Base-by-base conservation (phyloP, 208 protist genomes). In the Trypanosoma brucei region DNA sequence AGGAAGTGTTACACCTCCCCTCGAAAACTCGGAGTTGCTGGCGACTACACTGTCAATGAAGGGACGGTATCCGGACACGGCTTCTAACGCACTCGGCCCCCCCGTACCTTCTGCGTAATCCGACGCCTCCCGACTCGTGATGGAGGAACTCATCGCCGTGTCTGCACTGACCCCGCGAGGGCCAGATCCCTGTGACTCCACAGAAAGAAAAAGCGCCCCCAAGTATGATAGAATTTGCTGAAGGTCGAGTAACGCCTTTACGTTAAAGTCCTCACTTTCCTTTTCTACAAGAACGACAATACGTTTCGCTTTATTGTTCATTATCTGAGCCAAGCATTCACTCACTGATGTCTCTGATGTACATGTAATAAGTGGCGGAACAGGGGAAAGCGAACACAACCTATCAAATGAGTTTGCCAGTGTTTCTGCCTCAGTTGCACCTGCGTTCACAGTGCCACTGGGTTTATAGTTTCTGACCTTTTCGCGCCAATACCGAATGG, bases 151-250 rank as follows among this genome's bases (percentile, higher is more conserved):
- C 66, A 45, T 46, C 35, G 33, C 62, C 66, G 48, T 49, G 7
- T 39, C 54, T 38, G 50, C n/a, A 33, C 34, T 46, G 36, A 31
- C 49, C 14, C 3, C 65, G 46, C 51, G 50, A 45, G 62, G 35
- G 34, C 62, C 34, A 6, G 42, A 60, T 3, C 75, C 74, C 8
- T 74, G 75, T 55, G 81, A 79, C 44, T 89, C 83, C 42, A 91
- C 75, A 46, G 82, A 78, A 91, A 88, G 67, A 94, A 90, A 22
- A 67, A 89, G 79, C 0, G 81, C 75, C 14, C 88, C 88, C 30
- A 94, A 75, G 65, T 91, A 88, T 59, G 83, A 72, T 22, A 91
- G 80, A 65, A 94, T 94, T 55, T 91, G 88, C 76, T 84, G 73
- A 13, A 94, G 77, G 54, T 94, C 84, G 59, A 94, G 62, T 64